Conservation (phyloP, 257 asterid species). For the Perilla frutescens region DNA sequence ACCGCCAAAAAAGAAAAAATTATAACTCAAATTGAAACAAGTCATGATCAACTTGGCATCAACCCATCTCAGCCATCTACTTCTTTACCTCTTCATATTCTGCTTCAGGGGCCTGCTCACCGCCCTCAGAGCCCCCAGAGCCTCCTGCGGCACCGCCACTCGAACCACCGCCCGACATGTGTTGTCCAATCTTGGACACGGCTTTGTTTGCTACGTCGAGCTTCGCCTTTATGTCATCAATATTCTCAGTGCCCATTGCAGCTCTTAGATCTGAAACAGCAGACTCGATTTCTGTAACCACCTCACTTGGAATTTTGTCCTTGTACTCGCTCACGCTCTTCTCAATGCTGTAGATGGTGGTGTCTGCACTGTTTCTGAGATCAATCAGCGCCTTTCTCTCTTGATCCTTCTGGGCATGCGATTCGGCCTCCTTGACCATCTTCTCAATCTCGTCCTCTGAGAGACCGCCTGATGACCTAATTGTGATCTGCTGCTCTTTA, state of each 20-base stretch:
- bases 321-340: conserved; percentile 65
- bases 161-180: conserved; percentile 58
- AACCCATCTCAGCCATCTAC: conserved; percentile 23
- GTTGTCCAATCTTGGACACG: conserved; percentile 69
- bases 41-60: background rate
- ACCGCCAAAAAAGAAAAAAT: conserved; percentile 24
- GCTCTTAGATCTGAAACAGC: conserved; percentile 57
- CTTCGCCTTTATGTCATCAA: conserved; percentile 64
- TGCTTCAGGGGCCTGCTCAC: conserved; percentile 65
- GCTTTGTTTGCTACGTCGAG: conserved; percentile 66
- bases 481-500: conserved; percentile 74
- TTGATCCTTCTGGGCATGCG: conserved; percentile 72
- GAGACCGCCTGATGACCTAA: conserved; percentile 65
- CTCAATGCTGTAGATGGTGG: conserved; percentile 64
- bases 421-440: conserved; percentile 76
- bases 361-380: conserved; percentile 61
- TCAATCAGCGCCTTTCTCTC: conserved; percentile 69
- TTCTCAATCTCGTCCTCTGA: conserved; percentile 70
- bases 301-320: conserved; percentile 64
- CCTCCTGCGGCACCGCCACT: conserved; percentile 46
- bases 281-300: conserved; percentile 57
- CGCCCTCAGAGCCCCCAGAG: conserved; percentile 22
- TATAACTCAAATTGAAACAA: conserved; percentile 17
- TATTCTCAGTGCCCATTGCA: conserved; percentile 48
- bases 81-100: conserved; percentile 76